Percentiles rank a stretch among this genome's conserved stretches.
Evolutionary conservation across 495 filamentous ascomycete species (phyloP).

Genomic region (Neurospora sp.): DNA sequence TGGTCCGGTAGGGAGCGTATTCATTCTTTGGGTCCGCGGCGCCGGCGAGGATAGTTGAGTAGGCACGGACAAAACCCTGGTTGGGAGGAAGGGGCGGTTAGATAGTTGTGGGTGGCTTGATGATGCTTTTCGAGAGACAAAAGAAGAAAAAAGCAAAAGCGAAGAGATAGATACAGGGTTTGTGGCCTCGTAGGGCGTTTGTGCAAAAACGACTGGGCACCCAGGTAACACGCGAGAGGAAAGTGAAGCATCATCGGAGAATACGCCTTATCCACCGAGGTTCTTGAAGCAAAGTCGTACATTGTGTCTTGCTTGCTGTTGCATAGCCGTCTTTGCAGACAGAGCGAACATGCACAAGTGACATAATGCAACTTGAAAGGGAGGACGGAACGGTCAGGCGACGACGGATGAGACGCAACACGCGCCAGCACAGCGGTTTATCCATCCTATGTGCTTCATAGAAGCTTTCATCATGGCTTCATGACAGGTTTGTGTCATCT

Average conservation of each 20-base stretch:
- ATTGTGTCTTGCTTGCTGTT: neutral
- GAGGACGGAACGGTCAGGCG: neutral
- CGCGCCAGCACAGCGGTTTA: neutral
- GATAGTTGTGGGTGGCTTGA: neutral
- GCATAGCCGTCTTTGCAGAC: neutral
- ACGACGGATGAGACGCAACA: neutral
- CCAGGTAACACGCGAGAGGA: neutral
- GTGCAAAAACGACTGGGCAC: neutral
- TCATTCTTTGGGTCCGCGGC: constrained; percentile 24
- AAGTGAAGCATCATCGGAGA: neutral
- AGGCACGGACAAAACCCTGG: constrained; percentile 45
- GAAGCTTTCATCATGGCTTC: neutral
- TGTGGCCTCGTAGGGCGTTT: neutral
- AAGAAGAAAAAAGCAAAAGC: neutral
- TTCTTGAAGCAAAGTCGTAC: neutral
- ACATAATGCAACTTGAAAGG: neutral
- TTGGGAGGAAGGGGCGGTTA: neutral
- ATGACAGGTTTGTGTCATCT: neutral
- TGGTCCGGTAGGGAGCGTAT: constrained; percentile 30
- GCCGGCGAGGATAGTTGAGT: constrained; percentile 37
- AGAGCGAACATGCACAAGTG: neutral
- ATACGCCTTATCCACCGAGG: neutral
- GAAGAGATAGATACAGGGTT: neutral
- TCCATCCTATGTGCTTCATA: neutral
- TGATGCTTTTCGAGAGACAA: no score